These are phyloP conservation scores for Bryum argenteum DNA, from an alignment of 225 moss, liverwort and hornwort species.

Conservation along the genomic window DNA sequence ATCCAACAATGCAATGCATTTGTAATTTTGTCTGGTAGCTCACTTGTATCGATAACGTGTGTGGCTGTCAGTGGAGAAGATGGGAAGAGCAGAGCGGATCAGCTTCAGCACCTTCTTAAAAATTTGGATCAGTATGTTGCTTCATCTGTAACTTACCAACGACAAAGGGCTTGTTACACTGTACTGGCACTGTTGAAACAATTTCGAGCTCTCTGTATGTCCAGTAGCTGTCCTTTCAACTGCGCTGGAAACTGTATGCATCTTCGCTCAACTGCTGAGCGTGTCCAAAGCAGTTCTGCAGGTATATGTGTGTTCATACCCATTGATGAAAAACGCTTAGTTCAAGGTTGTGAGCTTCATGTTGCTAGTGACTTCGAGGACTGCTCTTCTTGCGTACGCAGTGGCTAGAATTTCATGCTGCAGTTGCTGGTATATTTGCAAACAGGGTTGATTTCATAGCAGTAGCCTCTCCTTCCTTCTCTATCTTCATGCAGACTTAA, in stretches of 20 bases:
- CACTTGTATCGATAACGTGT: conserved; percentile 28
- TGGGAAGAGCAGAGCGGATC: conserved; percentile 99
- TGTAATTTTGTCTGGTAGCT: conserved; percentile 23
- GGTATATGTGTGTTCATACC: conserved; percentile 46
- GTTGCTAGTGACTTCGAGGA: conserved; percentile 19
- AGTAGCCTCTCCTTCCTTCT: conserved; percentile 9
- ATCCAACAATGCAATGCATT: conserved; percentile 2
- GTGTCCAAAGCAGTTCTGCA: conserved; percentile 82
- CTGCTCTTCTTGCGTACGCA: conserved; percentile 12
- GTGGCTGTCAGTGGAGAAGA: conserved; percentile 82
- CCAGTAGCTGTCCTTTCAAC: conserved; percentile 86
- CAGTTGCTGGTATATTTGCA: conserved; percentile 20
- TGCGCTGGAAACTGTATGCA: conserved; percentile 91
- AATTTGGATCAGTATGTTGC: conserved; percentile 92
- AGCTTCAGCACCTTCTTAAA: conserved; percentile 93
- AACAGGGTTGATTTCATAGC: not conserved
- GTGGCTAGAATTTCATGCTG: conserved; percentile 20
- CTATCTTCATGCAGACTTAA: conserved; percentile 18
- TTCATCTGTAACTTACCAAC: conserved; percentile 71
- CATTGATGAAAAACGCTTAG: not conserved
- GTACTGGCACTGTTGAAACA: conserved; percentile 84
- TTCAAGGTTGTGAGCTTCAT: not conserved
- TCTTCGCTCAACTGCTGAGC: conserved; percentile 84
- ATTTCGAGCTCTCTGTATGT: conserved; percentile 88
- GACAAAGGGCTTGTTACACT: conserved; percentile 75